A percentile compares a stretch with the other conserved stretches of the same genome.
Conservation (phyloP, 2,329 filamentous ascomycete genomes). For the Passalora sequoiae region DNA sequence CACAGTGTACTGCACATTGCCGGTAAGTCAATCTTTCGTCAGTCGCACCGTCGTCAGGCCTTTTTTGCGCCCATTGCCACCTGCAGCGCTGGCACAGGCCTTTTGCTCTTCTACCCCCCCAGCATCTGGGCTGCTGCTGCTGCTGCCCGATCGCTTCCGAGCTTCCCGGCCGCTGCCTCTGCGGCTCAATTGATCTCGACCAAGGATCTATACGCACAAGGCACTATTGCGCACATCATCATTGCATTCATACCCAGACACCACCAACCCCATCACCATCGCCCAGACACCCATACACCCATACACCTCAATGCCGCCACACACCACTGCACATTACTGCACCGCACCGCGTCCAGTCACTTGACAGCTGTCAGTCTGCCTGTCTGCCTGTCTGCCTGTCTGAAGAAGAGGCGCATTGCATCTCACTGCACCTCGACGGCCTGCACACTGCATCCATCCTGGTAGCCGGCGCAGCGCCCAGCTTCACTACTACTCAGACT, state of each 20-base stretch:
- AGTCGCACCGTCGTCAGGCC: not conserved
- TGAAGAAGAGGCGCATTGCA: too few species aligned
- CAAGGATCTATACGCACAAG: not conserved
- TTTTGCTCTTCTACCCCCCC: not conserved
- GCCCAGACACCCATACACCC: not conserved
- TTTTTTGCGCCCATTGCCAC: conserved; percentile 2
- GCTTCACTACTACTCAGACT: too few species aligned
- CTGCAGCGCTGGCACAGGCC: not conserved
- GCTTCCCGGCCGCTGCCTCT: conserved; percentile 1
- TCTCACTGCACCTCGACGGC: not conserved
- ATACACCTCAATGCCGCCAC: not conserved
- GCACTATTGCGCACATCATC: not conserved
- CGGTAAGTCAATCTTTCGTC: conserved; percentile 3
- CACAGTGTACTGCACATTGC: conserved; percentile 1
- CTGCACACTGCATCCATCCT: conserved; percentile 4
- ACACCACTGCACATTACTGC: not conserved
- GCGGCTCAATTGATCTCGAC: not conserved
- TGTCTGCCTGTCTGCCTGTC: not conserved
- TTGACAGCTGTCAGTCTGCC: conserved; percentile 1
- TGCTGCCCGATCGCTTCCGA: conserved; percentile 1
- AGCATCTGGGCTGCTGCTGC: not conserved
- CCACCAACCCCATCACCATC: too few species aligned
- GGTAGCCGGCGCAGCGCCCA: conserved; percentile 5
- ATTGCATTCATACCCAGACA: too few species aligned
- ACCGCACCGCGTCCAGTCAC: not conserved